phyloP scores from a whole-genome alignment of 2,329 filamentous ascomycete species.

The Endothia cerciana region DNA sequence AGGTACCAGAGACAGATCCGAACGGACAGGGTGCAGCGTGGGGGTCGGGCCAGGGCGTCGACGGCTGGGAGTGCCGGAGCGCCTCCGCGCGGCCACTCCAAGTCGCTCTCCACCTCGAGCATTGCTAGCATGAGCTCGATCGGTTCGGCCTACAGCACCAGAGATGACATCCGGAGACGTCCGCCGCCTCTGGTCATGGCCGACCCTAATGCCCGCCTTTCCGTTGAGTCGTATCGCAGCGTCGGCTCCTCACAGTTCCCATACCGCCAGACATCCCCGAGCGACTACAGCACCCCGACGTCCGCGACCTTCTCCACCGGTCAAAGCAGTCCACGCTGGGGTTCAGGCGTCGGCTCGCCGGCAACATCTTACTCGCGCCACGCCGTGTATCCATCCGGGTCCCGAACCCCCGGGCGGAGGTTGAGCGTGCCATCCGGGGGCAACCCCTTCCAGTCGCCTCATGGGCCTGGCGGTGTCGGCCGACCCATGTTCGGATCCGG shows the following conservation, averaged over 20 bases:
- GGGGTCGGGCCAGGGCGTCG: slow-evolving; percentile 73
- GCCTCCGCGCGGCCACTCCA: slow-evolving; percentile 79
- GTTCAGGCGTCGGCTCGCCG: slow-evolving; percentile 71
- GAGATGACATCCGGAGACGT: slow-evolving; percentile 69
- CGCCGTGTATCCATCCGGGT: slow-evolving; percentile 69
- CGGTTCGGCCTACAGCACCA: slow-evolving; percentile 67
- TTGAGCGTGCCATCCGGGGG: slow-evolving; percentile 79
- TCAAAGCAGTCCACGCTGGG: slow-evolving; percentile 77
- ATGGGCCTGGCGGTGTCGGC: slow-evolving; percentile 52
- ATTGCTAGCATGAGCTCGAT: slow-evolving; percentile 74
- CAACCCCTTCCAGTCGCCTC: slow-evolving; percentile 74
- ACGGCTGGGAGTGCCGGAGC: slow-evolving; percentile 75
- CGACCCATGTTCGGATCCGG: slow-evolving; percentile 59
- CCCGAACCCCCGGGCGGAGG: slow-evolving; percentile 70
- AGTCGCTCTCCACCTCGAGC: slow-evolving; percentile 83
- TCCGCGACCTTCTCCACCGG: slow-evolving; percentile 81
- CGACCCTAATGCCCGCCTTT: slow-evolving; percentile 68
- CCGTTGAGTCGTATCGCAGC: slow-evolving; percentile 70
- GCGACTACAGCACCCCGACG: slow-evolving; percentile 79
- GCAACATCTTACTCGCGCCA: slow-evolving; percentile 70
- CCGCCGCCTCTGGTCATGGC: slow-evolving; percentile 83
- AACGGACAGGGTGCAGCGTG: slow-evolving; percentile 79
- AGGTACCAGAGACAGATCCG: slow-evolving; percentile 91
- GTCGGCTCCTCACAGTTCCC: slow-evolving; percentile 66
- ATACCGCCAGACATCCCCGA: slow-evolving; percentile 71